phyloP scores from a whole-genome alignment of 192 early-diverging fungal genomes.

The Entophlyctis luteolus region DNA sequence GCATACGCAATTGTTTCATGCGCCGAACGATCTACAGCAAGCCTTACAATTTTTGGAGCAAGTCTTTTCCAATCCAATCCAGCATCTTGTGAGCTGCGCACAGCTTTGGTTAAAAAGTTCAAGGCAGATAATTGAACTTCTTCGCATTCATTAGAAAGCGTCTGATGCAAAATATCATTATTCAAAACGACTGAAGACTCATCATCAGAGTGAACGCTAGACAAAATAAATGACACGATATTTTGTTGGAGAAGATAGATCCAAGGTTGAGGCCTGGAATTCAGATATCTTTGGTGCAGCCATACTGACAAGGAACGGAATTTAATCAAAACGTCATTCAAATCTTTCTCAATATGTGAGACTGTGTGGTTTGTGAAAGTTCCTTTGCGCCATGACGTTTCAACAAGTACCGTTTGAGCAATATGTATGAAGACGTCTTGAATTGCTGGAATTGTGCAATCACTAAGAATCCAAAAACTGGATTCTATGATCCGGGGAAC shows the following conservation, averaged over 20 bases:
- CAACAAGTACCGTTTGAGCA: neutral
- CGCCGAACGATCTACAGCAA: no score
- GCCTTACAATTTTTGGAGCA: neutral
- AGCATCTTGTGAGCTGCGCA: neutral
- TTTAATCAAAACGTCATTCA: no score
- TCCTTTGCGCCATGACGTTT: neutral
- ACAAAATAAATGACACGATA: conserved; percentile 16
- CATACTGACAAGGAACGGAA: no score
- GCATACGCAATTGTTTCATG: no score
- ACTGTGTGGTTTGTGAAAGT: neutral
- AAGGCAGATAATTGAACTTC: conserved; percentile 61
- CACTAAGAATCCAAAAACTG: conserved; percentile 8
- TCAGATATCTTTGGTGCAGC: no score
- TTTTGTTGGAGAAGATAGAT: conserved; percentile 18
- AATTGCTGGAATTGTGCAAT: neutral
- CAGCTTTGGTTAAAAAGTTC: conserved; percentile 27
- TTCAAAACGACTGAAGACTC: no score
- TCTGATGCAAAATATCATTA: no score
- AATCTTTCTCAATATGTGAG: conserved; percentile 39
- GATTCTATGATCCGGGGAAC: neutral
- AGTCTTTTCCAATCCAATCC: neutral
- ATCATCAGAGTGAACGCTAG: no score
- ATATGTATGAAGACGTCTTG: conserved; percentile 16
- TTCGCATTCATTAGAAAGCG: no score
- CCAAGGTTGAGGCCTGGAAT: conserved; percentile 1